These are phyloP conservation scores for Aspergillus ellipticus DNA, from an alignment of 495 filamentous ascomycete genomes.

Conservation along the genomic window DNA sequence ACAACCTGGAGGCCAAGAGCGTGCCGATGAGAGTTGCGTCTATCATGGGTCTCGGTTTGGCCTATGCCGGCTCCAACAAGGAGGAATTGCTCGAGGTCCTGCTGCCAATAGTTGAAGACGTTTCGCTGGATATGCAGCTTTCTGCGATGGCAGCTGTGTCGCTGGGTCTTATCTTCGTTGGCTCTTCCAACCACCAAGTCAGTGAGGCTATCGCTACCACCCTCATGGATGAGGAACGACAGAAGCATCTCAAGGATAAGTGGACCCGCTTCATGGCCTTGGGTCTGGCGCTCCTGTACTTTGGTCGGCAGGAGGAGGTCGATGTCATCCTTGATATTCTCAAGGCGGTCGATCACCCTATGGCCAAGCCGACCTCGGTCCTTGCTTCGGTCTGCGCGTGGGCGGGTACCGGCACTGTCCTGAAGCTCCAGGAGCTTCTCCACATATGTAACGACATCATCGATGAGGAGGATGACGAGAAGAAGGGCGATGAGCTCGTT, in stretches of 20 bases:
- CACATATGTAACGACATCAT: conserved; percentile 98
- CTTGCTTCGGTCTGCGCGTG: conserved; percentile 95
- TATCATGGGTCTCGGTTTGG: conserved; percentile 93
- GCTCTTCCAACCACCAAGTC: conserved; percentile 83
- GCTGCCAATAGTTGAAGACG: conserved; percentile 80
- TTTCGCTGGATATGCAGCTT: conserved; percentile 82
- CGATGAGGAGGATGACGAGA: conserved; percentile 88
- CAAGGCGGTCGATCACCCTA: conserved; percentile 92
- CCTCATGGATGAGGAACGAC: conserved; percentile 84
- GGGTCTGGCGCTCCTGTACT: conserved; percentile 89
- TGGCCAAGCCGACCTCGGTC: conserved; percentile 84
- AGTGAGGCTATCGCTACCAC: conserved; percentile 86
- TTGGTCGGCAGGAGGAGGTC: conserved; percentile 94
- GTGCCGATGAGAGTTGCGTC: conserved; percentile 70
- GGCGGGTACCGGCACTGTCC: conserved; percentile 93
- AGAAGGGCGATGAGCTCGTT: conserved; percentile 88
- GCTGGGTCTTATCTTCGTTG: conserved; percentile 87
- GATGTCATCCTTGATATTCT: conserved; percentile 92
- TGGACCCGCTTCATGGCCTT: conserved; percentile 97
- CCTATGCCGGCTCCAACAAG: conserved; percentile 89
- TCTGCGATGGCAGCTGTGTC: conserved; percentile 95
- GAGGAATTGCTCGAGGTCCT: conserved; percentile 76
- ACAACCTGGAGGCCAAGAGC: conserved; percentile 73
- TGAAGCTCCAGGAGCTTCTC: conserved; percentile 93
- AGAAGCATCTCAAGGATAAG: conserved; percentile 87